A percentile compares a stretch with the other conserved stretches of the same genome.
These are phyloP conservation scores for Alternaria ethzedia DNA, from an alignment of 2,329 filamentous ascomycete species.

Conservation along the genomic window DNA sequence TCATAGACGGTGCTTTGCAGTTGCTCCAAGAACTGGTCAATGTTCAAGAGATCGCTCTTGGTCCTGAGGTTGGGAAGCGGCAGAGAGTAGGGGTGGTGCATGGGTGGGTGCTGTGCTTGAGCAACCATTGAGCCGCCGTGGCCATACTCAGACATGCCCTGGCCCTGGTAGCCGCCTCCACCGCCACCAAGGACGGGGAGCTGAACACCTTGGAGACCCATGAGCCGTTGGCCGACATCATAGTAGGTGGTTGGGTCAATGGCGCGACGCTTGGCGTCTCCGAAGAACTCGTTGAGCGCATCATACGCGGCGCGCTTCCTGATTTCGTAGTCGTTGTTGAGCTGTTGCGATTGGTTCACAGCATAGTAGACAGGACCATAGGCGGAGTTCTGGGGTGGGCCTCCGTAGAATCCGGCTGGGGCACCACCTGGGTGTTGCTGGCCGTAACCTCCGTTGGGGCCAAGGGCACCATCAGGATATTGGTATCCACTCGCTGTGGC, in stretches of 20 bases:
- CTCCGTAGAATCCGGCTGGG: slow-evolving; percentile 59
- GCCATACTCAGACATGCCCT: slow-evolving; percentile 60
- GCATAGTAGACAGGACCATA: slow-evolving; percentile 81
- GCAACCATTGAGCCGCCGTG: slow-evolving; percentile 59
- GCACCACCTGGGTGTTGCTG: slow-evolving; percentile 61
- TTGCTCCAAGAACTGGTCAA: slow-evolving; percentile 93
- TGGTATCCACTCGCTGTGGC: slow-evolving; percentile 57
- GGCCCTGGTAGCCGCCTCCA: slow-evolving; percentile 32
- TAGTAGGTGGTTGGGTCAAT: slow-evolving; percentile 90
- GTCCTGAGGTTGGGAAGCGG: slow-evolving; percentile 90
- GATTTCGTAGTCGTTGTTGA: slow-evolving; percentile 72
- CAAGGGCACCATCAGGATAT: slow-evolving; percentile 53
- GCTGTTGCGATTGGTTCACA: slow-evolving; percentile 69
- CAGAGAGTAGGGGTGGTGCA: slow-evolving; percentile 83
- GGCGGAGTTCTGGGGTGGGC: slow-evolving; percentile 59
- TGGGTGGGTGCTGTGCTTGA: slow-evolving; percentile 65
- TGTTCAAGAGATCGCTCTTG: slow-evolving; percentile 90
- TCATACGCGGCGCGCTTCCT: slow-evolving; percentile 83
- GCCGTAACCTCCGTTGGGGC: slow-evolving; percentile 45
- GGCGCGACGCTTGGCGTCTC: slow-evolving; percentile 86
- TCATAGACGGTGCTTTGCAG: slow-evolving; percentile 97
- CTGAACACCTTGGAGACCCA: slow-evolving; percentile 76
- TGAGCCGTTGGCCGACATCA: slow-evolving; percentile 86
- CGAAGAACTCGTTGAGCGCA: slow-evolving; percentile 91
- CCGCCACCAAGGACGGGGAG: slow-evolving; percentile 50